Conservation (phyloP, 2,329 filamentous ascomycete genomes). For the Metarhizium anisopliae region DNA sequence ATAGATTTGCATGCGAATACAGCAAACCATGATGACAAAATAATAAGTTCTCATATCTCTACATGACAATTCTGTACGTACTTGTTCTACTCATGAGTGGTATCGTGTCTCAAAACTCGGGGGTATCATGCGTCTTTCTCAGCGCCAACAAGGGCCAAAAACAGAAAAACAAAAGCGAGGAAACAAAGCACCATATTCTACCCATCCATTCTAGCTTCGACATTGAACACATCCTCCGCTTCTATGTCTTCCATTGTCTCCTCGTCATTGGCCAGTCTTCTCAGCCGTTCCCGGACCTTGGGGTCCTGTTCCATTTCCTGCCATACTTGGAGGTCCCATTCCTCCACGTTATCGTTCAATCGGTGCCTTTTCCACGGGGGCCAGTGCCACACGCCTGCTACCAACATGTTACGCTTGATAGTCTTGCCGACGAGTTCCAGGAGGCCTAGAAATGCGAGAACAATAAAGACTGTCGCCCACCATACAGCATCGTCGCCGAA, state of each 20-base stretch:
- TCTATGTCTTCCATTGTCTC: slow-evolving; percentile 15
- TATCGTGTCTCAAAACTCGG: not conserved
- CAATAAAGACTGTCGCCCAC: slow-evolving; percentile 64
- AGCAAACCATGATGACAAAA: not conserved
- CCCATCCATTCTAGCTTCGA: slow-evolving; percentile 4
- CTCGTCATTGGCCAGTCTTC: slow-evolving; percentile 29
- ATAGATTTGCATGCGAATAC: not conserved
- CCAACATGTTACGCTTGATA: slow-evolving; percentile 34
- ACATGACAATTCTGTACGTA: not conserved
- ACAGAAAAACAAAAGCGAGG: not conserved
- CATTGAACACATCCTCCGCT: slow-evolving; percentile 10
- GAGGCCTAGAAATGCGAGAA: slow-evolving; percentile 48
- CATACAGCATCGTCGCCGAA: slow-evolving; percentile 64
- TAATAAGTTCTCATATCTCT: not conserved
- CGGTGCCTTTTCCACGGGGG: slow-evolving; percentile 30
- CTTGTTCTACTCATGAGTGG: not conserved
- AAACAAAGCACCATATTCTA: not conserved
- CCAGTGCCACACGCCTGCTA: slow-evolving; percentile 39
- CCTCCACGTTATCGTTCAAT: slow-evolving; percentile 30
- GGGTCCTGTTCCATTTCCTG: slow-evolving; percentile 49
- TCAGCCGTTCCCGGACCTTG: slow-evolving; percentile 31
- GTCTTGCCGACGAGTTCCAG: slow-evolving; percentile 56
- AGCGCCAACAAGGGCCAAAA: no score
- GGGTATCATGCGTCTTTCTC: not conserved
- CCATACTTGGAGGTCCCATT: slow-evolving; percentile 47